These are phyloP conservation scores for Flaveria floridana DNA, from an alignment of 140 eudicot genomes.

Conservation along the genomic window DNA sequence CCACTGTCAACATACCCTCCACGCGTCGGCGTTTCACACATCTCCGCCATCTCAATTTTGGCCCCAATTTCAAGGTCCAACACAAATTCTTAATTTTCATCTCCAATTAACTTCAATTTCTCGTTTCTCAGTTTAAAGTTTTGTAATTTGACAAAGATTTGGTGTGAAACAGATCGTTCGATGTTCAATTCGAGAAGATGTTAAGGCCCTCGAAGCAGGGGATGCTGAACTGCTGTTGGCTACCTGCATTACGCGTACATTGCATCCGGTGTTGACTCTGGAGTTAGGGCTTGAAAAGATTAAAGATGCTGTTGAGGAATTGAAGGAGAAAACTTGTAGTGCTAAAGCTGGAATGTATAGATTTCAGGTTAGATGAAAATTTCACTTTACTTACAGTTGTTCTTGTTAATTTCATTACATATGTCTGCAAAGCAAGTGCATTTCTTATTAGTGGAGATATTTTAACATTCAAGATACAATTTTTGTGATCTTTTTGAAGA, in stretches of 20 bases:
- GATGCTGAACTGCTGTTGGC: constrained; percentile 63
- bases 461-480: neutral
- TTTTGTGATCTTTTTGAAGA: neutral
- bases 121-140: neutral
- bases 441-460: neutral
- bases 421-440: neutral
- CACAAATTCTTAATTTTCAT: no score
- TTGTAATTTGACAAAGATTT: neutral
- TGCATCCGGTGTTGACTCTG: constrained; percentile 76
- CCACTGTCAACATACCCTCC: constrained; percentile 20
- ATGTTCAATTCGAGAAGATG: constrained; percentile 32
- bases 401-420: neutral
- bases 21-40: constrained; percentile 25
- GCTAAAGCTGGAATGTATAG: constrained; percentile 66
- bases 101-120: neutral
- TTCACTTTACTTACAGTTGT: neutral
- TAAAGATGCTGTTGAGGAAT: constrained; percentile 51
- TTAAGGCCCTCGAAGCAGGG: constrained; percentile 40
- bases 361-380: constrained; percentile 57
- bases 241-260: constrained; percentile 68
- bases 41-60: constrained; percentile 15
- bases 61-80: constrained; percentile 38
- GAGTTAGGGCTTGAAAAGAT: constrained; percentile 61
- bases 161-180: constrained; percentile 38
- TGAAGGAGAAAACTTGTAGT: constrained; percentile 51